Evolutionary conservation across 495 filamentous ascomycete genomes (phyloP).

Genomic region (Penicillium silybi): DNA sequence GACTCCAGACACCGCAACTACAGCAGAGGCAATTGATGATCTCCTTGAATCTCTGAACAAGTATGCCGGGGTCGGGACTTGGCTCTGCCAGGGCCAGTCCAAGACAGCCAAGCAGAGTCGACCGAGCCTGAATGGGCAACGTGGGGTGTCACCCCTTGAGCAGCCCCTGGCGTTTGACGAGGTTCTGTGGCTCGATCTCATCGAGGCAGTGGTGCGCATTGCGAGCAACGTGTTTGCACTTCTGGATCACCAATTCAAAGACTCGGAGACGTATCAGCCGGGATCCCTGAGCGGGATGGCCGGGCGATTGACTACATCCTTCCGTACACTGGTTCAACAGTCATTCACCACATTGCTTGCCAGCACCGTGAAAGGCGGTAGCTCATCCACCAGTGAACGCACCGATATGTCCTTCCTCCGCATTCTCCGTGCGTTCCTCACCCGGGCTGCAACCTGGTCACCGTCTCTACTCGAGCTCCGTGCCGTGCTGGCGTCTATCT

Average conservation of each 20-base stretch:
- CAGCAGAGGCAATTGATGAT: slow-evolving; percentile 49
- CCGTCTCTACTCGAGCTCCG: slow-evolving; percentile 85
- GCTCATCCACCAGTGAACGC: slow-evolving; percentile 33
- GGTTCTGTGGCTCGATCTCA: slow-evolving; percentile 83
- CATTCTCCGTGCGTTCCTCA: slow-evolving; percentile 87
- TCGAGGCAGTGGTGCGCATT: slow-evolving; percentile 78
- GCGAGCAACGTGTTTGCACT: slow-evolving; percentile 56
- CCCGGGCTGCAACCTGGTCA: slow-evolving; percentile 72
- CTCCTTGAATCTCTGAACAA: slow-evolving; percentile 77
- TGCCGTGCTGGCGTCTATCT: slow-evolving; percentile 78
- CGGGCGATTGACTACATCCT: slow-evolving; percentile 52
- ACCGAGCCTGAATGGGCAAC: slow-evolving; percentile 35
- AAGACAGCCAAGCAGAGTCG: slow-evolving; percentile 51
- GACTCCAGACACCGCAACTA: slow-evolving; percentile 51
- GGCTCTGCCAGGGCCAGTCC: slow-evolving; percentile 90
- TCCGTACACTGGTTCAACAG: slow-evolving; percentile 80
- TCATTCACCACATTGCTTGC: slow-evolving; percentile 85
- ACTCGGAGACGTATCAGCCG: slow-evolving; percentile 10
- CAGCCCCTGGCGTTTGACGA: slow-evolving; percentile 73
- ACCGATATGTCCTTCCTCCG: slow-evolving; percentile 77
- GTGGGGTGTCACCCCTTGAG: slow-evolving; percentile 40
- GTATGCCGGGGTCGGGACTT: slow-evolving; percentile 85
- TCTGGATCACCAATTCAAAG: slow-evolving; percentile 21
- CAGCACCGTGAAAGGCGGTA: slow-evolving; percentile 47
- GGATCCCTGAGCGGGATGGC: slow-evolving; percentile 13